These are phyloP conservation scores for Myotisia sp. DNA, from an alignment of 2,329 filamentous ascomycete genomes.

Conservation along the genomic window DNA sequence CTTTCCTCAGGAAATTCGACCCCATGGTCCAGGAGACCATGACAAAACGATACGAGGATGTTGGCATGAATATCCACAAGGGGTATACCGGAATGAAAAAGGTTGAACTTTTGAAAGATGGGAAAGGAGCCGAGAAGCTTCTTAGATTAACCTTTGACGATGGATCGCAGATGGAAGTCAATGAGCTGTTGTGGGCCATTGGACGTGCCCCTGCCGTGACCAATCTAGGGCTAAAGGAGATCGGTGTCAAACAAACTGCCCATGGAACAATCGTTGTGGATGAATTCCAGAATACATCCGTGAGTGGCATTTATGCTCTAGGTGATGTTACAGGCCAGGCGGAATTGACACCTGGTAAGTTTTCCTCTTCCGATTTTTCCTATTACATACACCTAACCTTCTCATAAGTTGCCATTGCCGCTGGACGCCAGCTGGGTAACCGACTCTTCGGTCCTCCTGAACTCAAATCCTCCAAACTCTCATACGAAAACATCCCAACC, in stretches of 20 bases:
- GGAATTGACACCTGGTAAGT: slow-evolving; percentile 36
- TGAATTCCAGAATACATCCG: slow-evolving; percentile 37
- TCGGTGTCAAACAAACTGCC: slow-evolving; percentile 28
- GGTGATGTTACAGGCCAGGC: slow-evolving; percentile 39
- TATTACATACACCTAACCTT: background rate
- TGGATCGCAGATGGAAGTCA: slow-evolving; percentile 32
- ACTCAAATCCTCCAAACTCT: slow-evolving; percentile 30
- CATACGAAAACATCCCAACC: slow-evolving; percentile 38
- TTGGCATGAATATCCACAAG: slow-evolving; percentile 36
- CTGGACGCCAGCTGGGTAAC: slow-evolving; percentile 36
- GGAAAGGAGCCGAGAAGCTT: slow-evolving; percentile 34
- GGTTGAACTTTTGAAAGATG: slow-evolving; percentile 31
- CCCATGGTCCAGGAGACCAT: slow-evolving; percentile 40
- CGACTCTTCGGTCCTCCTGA: slow-evolving; percentile 37
- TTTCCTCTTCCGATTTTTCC: background rate
- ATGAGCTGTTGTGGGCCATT: slow-evolving; percentile 39
- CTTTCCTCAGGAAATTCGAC: slow-evolving; percentile 38
- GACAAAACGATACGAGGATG: slow-evolving; percentile 37
- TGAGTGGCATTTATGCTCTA: slow-evolving; percentile 35
- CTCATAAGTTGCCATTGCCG: slow-evolving; percentile 35
- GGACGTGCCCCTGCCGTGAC: slow-evolving; percentile 34
- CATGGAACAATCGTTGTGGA: slow-evolving; percentile 34
- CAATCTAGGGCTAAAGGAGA: slow-evolving; percentile 27
- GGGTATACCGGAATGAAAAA: slow-evolving; percentile 35
- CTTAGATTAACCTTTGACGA: slow-evolving; percentile 32